Percentiles rank a stretch among this genome's conserved stretches.
These are phyloP conservation scores for Physcomitrellopsis africana DNA, from an alignment of 225 moss, liverwort and hornwort genomes.

Conservation along the genomic window DNA sequence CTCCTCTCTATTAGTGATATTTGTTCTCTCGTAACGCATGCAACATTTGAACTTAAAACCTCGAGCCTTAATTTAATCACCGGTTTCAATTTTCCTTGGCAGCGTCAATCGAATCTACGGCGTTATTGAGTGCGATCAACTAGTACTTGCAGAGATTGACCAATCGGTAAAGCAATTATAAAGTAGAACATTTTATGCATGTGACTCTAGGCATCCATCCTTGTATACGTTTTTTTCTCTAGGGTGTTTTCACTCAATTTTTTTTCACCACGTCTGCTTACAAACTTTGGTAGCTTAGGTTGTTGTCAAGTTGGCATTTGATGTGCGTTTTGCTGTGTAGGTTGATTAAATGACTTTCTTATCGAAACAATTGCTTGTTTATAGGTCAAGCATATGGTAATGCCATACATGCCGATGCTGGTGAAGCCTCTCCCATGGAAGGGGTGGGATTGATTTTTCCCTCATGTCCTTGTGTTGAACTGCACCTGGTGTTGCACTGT, in stretches of 20 bases:
- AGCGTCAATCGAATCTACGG: conserved; percentile 65
- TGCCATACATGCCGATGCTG: conserved; percentile 95
- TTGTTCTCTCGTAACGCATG: neutral
- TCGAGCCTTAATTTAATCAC: conserved; percentile 19
- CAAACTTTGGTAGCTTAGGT: conserved; percentile 8
- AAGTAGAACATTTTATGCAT: neutral
- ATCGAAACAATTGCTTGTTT: conserved; percentile 24
- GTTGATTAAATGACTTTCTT: conserved; percentile 3
- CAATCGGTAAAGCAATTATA: conserved; percentile 69
- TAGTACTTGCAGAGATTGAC: conserved; percentile 68
- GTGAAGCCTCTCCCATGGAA: conserved; percentile 78
- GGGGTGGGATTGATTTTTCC: conserved; percentile 49
- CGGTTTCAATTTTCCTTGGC: conserved; percentile 25
- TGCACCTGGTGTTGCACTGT: neutral
- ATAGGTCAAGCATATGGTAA: conserved; percentile 78
- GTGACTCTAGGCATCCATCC: conserved; percentile 2
- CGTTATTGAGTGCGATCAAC: conserved; percentile 85
- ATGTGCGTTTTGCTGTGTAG: conserved; percentile 4
- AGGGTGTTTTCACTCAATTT: neutral
- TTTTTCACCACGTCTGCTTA: conserved; percentile 3
- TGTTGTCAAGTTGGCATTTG: conserved; percentile 17
- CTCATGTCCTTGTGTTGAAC: neutral
- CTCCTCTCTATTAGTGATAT: conserved; percentile 19
- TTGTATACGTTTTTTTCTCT: neutral
- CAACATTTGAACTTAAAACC: neutral